Evolutionary conservation across 129 eudicot genomes (phyloP), one percentile per base, ranked within the genome.

Genomic region (Glebionis coronaria): DNA sequence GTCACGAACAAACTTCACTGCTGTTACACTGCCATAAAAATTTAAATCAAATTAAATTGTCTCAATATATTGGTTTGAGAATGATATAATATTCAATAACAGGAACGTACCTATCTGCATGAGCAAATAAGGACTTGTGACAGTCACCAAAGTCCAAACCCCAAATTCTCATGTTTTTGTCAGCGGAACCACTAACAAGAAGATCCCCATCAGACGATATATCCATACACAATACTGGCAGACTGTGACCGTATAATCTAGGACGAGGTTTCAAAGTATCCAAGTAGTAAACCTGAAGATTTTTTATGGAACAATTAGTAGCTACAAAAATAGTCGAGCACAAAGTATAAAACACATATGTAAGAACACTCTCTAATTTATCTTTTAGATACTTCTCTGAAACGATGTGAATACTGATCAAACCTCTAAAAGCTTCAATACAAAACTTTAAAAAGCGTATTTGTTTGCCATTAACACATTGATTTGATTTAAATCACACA

Each of bases 131-230:
- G 18, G 99, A 94, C 78, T 87, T 94, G 58, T 94, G 99, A 76
- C 97, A 89, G 59, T 94, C 95, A 53, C 99, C 99, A 50, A 94
- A 94, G 77, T 89, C 99, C 83, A 94, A 71, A 65, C 99, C 99
- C 97, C 97, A 94, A 47, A 94, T 94, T 80, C 87, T 94, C 65
- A 94, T 23, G 70, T 94, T 94, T 77, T 94, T 94, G 83, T 94
- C 99, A 2, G 95, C 90, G 20, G 99, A 94, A 59, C 99, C 99
- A 54, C 82, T 94, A 68, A 89, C 99, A 65, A 94, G 54, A 77
- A 94, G 80, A 79, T 89, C 97, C 61, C 95, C 99, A 65, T 94
- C 99, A 44, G 99, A 84, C 42, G 99, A 89, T 42, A 89, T 82
- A 75, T 94, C 99, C 97, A 94, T 89, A 62, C 97, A 94, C 55